Evolutionary conservation across 140 eudicot genomes (phyloP).

Genomic region (Senecio squalidus): DNA sequence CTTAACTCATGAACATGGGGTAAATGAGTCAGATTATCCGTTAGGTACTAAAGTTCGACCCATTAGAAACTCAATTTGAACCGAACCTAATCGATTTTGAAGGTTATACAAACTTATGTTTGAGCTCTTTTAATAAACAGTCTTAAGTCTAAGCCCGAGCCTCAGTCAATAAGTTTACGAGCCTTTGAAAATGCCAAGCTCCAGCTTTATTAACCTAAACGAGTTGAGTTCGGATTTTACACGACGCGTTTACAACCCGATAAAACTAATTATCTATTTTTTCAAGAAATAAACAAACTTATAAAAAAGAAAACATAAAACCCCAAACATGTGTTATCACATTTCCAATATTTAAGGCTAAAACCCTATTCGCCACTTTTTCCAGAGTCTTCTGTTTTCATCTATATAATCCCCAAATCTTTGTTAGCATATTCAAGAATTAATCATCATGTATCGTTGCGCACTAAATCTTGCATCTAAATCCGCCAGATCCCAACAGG

Average conservation of each 20-base stretch:
- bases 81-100: too few species aligned
- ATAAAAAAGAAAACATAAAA: background rate
- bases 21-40: background rate
- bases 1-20: too few species aligned
- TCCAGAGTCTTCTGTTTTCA: slow-evolving; percentile 19
- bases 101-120: background rate
- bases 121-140: background rate
- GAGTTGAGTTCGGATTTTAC: background rate
- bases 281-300: background rate
- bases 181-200: too few species aligned
- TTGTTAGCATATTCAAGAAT: background rate
- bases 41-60: background rate
- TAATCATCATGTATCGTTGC: slow-evolving; percentile 55
- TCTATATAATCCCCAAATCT: background rate
- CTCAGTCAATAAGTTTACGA: background rate
- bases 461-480: slow-evolving; percentile 57
- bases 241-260: too few species aligned
- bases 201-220: too few species aligned
- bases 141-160: background rate
- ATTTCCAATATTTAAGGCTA: slow-evolving; percentile 1
- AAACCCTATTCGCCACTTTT: slow-evolving; percentile 28
- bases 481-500: too few species aligned
- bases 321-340: background rate
- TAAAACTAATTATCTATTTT: too few species aligned
- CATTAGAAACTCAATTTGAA: too few species aligned